These are phyloP conservation scores for Lactarius indigo DNA, from an alignment of 768 basidiomycete genomes.

Conservation along the genomic window DNA sequence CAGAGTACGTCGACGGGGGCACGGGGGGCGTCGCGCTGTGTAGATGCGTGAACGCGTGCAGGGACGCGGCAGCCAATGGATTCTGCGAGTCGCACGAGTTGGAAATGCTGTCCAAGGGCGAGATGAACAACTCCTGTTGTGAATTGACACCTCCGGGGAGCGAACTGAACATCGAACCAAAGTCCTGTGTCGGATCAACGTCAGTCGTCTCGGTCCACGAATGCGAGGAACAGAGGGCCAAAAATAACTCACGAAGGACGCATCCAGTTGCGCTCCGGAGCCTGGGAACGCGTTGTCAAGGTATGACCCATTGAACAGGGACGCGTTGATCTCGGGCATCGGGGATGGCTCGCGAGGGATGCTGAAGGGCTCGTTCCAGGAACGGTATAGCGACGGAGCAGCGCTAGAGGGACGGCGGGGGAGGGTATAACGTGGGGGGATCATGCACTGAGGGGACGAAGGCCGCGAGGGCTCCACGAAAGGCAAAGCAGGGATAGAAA, in stretches of 20 bases:
- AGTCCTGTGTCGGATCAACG: slow-evolving; percentile 6
- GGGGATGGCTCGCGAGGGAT: slow-evolving; percentile 21
- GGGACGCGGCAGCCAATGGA: background rate
- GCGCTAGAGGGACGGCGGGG: slow-evolving; percentile 27
- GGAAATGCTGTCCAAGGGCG: slow-evolving; percentile 19
- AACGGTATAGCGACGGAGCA: slow-evolving; percentile 17
- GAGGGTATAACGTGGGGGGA: slow-evolving; percentile 19
- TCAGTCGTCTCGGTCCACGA: background rate
- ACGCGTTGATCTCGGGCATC: slow-evolving; percentile 23
- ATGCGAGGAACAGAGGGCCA: background rate
- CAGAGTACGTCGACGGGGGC: slow-evolving; percentile 25
- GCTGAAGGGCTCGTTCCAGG: slow-evolving; percentile 21
- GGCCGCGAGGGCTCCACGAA: slow-evolving; percentile 20
- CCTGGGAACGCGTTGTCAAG: slow-evolving; percentile 22
- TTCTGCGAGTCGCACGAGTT: slow-evolving; percentile 1
- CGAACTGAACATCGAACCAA: slow-evolving; percentile 21
- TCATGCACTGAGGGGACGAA: slow-evolving; percentile 13
- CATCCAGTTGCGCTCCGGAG: slow-evolving; percentile 8
- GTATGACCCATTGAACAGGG: slow-evolving; percentile 20
- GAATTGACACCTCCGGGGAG: slow-evolving; percentile 9
- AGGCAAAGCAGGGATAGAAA: slow-evolving; percentile 21
- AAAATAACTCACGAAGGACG: slow-evolving; percentile 23
- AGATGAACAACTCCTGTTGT: slow-evolving; percentile 21
- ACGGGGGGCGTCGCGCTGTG: slow-evolving; percentile 12
- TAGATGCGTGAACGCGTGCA: background rate